Percentiles rank a stretch among this genome's conserved stretches.
Conservation (phyloP, 2,329 filamentous ascomycete genomes). For the Dryadomyces quercus-mongolicae region DNA sequence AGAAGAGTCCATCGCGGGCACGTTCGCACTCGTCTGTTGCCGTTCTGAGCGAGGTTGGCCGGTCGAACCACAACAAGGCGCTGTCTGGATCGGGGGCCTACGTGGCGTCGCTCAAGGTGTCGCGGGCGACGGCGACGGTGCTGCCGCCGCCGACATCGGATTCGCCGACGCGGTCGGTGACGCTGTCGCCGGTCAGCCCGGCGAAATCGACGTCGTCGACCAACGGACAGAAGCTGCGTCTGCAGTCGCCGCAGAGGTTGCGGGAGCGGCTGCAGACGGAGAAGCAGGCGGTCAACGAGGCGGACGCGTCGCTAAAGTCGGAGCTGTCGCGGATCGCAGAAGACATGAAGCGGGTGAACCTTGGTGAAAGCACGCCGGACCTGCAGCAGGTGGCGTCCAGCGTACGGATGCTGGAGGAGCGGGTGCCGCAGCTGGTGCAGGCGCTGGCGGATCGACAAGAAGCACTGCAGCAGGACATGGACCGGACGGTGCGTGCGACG, state of each 20-base stretch:
- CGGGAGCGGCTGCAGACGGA: conserved; percentile 79
- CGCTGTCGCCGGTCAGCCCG: conserved; percentile 22
- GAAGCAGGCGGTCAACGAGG: conserved; percentile 59
- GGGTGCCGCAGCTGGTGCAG: conserved; percentile 45
- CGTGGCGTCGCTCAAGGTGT: conserved; percentile 40
- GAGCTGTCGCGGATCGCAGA: conserved; percentile 72
- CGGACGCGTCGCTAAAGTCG: conserved; percentile 56
- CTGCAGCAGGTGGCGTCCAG: conserved; percentile 35
- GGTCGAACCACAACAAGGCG: conserved; percentile 35
- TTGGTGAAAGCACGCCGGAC: conserved; percentile 5
- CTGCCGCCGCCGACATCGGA: conserved; percentile 10
- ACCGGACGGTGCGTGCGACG: conserved; percentile 56
- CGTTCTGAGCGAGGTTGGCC: not conserved
- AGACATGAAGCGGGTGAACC: conserved; percentile 54
- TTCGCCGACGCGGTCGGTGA: conserved; percentile 14
- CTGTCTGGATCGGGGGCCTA: conserved; percentile 33
- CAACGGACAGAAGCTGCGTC: conserved; percentile 42
- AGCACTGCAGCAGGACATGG: conserved; percentile 57
- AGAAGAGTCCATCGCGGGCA: not conserved
- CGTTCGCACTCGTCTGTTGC: not conserved
- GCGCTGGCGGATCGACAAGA: conserved; percentile 50
- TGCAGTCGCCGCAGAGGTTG: conserved; percentile 62
- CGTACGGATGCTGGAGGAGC: conserved; percentile 55
- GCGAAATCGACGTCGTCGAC: conserved; percentile 21
- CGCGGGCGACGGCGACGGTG: conserved; percentile 15